These are phyloP conservation scores for Nicotiana undulata DNA, from an alignment of 257 asterid species.

Conservation along the genomic window DNA sequence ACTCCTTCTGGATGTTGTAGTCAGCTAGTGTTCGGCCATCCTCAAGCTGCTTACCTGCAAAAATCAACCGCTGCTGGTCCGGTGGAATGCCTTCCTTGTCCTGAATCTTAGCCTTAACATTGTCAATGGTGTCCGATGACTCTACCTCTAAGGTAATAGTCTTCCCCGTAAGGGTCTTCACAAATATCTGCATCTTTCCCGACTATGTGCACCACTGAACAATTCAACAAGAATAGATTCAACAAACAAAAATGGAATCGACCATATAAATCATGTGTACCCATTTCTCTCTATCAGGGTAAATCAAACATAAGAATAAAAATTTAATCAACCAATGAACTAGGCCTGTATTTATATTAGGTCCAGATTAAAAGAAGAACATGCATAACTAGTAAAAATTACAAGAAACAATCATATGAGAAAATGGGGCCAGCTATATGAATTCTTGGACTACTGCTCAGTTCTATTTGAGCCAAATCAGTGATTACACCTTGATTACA, in stretches of 20 bases:
- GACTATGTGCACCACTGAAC: slow-evolving; percentile 3
- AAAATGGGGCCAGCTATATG: not conserved
- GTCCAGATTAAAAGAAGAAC: not conserved
- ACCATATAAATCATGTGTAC: not conserved
- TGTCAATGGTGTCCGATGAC: slow-evolving; percentile 33
- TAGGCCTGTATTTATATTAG: not conserved
- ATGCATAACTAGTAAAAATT: not conserved
- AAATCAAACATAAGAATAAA: not conserved
- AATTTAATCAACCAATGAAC: not conserved
- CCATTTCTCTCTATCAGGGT: not conserved
- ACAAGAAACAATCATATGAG: not conserved
- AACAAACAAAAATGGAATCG: not conserved
- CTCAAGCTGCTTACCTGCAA: slow-evolving; percentile 35
- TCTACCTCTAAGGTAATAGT: slow-evolving; percentile 39
- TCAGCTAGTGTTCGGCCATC: slow-evolving; percentile 35
- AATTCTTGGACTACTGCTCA: not conserved
- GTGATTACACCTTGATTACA: no score
- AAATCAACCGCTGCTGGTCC: slow-evolving; percentile 29
- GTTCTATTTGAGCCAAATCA: no score
- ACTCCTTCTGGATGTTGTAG: slow-evolving; percentile 40
- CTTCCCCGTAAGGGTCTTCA: slow-evolving; percentile 38
- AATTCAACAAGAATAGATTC: not conserved
- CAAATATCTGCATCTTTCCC: slow-evolving; percentile 33
- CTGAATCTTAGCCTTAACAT: slow-evolving; percentile 30
- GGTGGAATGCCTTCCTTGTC: slow-evolving; percentile 36